Base-by-base conservation (phyloP, 805 yeast species). In the Priceomyces melissophilus region DNA sequence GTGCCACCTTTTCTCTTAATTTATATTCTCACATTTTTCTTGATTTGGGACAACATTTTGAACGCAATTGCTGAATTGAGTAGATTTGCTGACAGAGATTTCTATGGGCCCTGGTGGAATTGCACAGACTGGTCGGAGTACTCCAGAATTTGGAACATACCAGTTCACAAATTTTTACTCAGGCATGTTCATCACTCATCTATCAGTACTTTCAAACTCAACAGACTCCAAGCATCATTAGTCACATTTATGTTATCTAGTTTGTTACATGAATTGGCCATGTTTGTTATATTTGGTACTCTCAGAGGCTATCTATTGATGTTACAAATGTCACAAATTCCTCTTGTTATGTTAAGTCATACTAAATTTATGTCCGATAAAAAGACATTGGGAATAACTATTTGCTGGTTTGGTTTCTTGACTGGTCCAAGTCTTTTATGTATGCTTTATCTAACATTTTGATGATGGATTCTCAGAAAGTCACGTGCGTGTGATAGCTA, bases 61-160 rank as follows among this genome's bases (percentile, higher is more conserved):
- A 91, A 90, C 56, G 84, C 85, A 16, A 76, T 95, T 52, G 98
- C 96, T 0, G 99, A 93, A 59, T 67, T 91, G 30, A 82, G 96
- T 11, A 57, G 74, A 39, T 95, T 82, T 64, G 96, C 87, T 3
- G 97, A 93, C 59, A 78, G 99, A 38, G 85, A 85, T 49, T 93
- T 93, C 61, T 93, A 95, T 57, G 91, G 95, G 3, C 86, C 88
- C 33, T 95, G 99, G 99, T 93, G 99, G 99, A 87, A 90, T 52
- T 86, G 95, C 46, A 79, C 84, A 13, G 84, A 87, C 32, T 93
- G 97, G 96, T 86, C 86, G 42, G 90, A 90, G 57, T 93, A 87
- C 60, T 84, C 96, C 9, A 73, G 97, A 48, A 81, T 85, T 46
- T 95, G 99, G 99, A 93, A 93, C 59, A 76, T 78, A 8, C 96